A percentile compares a stretch with the other conserved stretches of the same genome.
phyloP scores from a whole-genome alignment of 2,329 filamentous ascomycete genomes.

The Hypoxylon sp. region DNA sequence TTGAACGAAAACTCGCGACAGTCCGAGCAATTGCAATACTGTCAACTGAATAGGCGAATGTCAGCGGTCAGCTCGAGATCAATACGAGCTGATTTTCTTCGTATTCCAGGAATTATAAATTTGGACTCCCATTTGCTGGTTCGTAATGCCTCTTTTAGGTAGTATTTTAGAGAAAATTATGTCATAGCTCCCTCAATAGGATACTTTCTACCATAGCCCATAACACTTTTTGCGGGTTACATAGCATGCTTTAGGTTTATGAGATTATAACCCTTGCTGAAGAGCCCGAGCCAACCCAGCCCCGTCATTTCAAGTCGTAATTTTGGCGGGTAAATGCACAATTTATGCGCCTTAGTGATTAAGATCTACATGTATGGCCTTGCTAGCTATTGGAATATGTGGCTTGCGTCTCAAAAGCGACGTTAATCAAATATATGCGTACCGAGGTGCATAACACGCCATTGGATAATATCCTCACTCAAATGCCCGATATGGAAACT shows the following conservation, averaged over 20 bases:
- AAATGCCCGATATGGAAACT: neutral
- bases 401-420: neutral
- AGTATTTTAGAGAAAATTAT: neutral
- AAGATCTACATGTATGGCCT: neutral
- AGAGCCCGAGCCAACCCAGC: neutral
- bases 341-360: neutral
- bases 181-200: too few species aligned
- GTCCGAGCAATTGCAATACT: neutral
- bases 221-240: neutral
- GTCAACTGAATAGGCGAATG: neutral
- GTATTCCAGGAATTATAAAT: slow-evolving; percentile 7
- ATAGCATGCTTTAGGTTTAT: too few species aligned
- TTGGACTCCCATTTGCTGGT: neutral
- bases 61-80: slow-evolving; percentile 2
- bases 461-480: neutral
- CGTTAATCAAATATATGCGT: too few species aligned
- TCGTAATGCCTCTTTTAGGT: neutral
- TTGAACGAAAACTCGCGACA: neutral
- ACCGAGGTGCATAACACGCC: too few species aligned
- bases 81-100: slow-evolving; percentile 23
- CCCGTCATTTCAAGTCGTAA: neutral
- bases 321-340: neutral
- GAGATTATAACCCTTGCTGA: neutral
- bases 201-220: neutral
- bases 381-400: too few species aligned